Base-by-base conservation (phyloP, 208 protist species). In the Crithidia bombi region DNA sequence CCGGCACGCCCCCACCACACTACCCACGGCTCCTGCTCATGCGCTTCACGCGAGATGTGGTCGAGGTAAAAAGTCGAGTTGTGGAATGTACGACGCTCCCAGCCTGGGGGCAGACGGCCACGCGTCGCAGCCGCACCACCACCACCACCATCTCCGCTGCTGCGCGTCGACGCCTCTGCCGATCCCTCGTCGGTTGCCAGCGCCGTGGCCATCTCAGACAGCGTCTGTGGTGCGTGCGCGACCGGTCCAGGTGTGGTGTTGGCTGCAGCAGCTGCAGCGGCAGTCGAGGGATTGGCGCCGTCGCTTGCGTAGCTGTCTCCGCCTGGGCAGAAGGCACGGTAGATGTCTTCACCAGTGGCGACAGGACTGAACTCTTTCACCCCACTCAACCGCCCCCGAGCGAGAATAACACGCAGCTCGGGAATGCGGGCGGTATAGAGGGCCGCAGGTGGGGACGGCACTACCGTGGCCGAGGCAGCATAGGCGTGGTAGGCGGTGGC, bases 11-110 rank as follows among this genome's bases (percentile, higher is more conserved):
- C 36, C 52, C 54, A 66, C 84, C 79, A 92, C 5, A 90, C 83
- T 50, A 81, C 78, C 83, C 81, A 88, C 46, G 85, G 83, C 51
- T 64, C 26, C 61, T 82, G 73, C 54, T 91, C 75, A 55, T 91
- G 81, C 36, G 83, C 88, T 54, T 91, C 88, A 15, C 85, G 81
- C 0, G 70, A 75, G 44, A 93, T 66, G 59, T 89, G 85, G 49
- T 90, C 83, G 19, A 91, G 49, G 41, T 86, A 91, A 15, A 93
- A 82, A 14, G 78, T 68, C 3, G 72, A 47, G 43, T 65, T 78
- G 43, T 85, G 58, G 52, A 86, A 82, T 6, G 65, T 12, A 10
- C 87, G 81, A 19, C 79, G 68, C 52, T 89, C 88, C 82, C 88
- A 93, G 14, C 78, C 85, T 12, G 87, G 85, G 11, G 85, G 87